A percentile compares a stretch with the other conserved stretches of the same genome.
Conservation (phyloP, 2,329 filamentous ascomycete genomes). For the Fusarium keratoplasticum region DNA sequence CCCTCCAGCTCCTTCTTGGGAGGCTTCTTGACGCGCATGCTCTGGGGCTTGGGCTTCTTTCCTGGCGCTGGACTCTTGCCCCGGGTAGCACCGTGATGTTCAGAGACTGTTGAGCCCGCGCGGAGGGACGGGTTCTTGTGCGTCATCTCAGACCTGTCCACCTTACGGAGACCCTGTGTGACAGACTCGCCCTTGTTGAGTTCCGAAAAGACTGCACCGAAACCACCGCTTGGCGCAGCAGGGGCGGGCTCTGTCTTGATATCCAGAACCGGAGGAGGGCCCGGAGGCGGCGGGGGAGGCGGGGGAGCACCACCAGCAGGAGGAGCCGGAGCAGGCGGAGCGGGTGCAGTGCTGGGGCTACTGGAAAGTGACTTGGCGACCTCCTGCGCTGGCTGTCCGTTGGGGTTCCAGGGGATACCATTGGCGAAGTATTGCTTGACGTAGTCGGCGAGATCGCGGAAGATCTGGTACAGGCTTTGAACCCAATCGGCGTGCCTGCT, state of each 20-base stretch:
- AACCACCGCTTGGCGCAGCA: slow-evolving; percentile 70
- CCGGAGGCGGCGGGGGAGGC: slow-evolving; percentile 72
- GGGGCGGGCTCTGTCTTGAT: slow-evolving; percentile 58
- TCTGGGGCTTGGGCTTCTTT: slow-evolving; percentile 88
- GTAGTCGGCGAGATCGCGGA: slow-evolving; percentile 85
- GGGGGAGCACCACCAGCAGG: slow-evolving; percentile 66
- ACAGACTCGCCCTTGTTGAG: slow-evolving; percentile 91
- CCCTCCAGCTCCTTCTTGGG: slow-evolving; percentile 82
- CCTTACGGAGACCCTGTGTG: slow-evolving; percentile 89
- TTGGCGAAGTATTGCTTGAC: slow-evolving; percentile 84
- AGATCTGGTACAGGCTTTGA: slow-evolving; percentile 90
- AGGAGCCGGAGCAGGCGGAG: slow-evolving; percentile 59
- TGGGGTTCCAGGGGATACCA: slow-evolving; percentile 88
- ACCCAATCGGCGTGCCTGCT: slow-evolving; percentile 87
- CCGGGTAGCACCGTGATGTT: slow-evolving; percentile 65
- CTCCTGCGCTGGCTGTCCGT: slow-evolving; percentile 79
- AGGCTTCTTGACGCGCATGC: slow-evolving; percentile 85
- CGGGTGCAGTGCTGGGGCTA: slow-evolving; percentile 44
- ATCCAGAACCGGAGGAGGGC: slow-evolving; percentile 75
- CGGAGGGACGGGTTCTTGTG: slow-evolving; percentile 96
- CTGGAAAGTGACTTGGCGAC: slow-evolving; percentile 66
- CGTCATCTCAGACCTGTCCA: slow-evolving; percentile 96
- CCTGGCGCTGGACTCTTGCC: slow-evolving; percentile 89
- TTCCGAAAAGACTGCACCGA: slow-evolving; percentile 90
- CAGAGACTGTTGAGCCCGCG: slow-evolving; percentile 76